Evolutionary conservation across 345 rosid species (phyloP).

Genomic region (Heritiera fomes): DNA sequence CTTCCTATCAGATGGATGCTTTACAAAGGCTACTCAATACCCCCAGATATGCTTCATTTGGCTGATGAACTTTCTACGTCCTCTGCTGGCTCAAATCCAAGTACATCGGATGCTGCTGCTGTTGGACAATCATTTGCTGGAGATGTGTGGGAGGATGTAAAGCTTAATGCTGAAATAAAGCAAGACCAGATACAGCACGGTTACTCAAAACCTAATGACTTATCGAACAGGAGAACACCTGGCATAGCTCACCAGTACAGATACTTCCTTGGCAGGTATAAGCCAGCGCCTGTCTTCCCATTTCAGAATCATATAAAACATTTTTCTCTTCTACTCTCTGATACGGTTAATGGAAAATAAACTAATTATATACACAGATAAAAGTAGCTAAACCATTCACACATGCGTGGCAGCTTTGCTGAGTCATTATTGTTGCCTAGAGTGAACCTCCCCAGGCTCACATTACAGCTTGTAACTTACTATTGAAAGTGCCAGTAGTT

Average conservation of each 20-base stretch:
- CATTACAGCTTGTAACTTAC: neutral
- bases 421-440: neutral
- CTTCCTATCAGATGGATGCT: constrained; percentile 93
- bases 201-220: constrained; percentile 47
- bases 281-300: neutral
- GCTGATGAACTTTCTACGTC: constrained; percentile 47
- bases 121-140: constrained; percentile 49
- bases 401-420: neutral
- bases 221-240: constrained; percentile 71
- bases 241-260: constrained; percentile 60
- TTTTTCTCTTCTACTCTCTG: neutral
- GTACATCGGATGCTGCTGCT: constrained; percentile 26
- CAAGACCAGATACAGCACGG: constrained; percentile 29
- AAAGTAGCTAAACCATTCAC: neutral
- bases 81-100: constrained; percentile 24
- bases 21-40: constrained; percentile 76
- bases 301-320: neutral
- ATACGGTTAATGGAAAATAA: neutral
- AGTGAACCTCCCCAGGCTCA: neutral
- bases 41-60: constrained; percentile 69
- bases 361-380: neutral
- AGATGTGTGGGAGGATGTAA: constrained; percentile 56
- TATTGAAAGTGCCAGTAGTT: neutral
- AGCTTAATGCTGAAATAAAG: constrained; percentile 38
- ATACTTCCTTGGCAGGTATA: constrained; percentile 80